Percentiles rank a stretch among this genome's conserved stretches.
Evolutionary conservation across 2,329 filamentous ascomycete species (phyloP).

Genomic region (Aureobasidium sp.): DNA sequence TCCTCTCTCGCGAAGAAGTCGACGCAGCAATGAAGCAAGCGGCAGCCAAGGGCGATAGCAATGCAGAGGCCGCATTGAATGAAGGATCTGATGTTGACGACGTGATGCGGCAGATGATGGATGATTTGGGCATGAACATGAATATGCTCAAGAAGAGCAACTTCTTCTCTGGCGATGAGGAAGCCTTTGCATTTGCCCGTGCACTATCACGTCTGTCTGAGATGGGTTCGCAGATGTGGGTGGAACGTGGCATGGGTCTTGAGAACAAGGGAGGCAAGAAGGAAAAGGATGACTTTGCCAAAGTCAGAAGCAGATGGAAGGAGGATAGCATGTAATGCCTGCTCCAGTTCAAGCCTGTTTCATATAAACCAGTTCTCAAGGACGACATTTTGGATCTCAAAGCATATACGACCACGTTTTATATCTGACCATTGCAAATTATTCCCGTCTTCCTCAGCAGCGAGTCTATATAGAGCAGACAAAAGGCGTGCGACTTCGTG

Average conservation of each 20-base stretch:
- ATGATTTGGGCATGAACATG: constrained; percentile 80
- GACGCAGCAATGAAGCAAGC: constrained; percentile 35
- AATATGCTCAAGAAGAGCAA: constrained; percentile 73
- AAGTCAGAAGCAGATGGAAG: constrained; percentile 57
- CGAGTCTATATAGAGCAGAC: not conserved
- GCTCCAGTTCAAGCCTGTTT: not conserved
- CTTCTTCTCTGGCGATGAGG: constrained; percentile 90
- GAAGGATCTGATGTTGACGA: constrained; percentile 48
- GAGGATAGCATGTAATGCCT: constrained; percentile 53
- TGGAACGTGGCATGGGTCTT: constrained; percentile 64
- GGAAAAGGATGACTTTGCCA: constrained; percentile 57
- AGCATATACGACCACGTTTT: not conserved
- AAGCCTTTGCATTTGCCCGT: constrained; percentile 89
- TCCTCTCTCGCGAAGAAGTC: constrained; percentile 40
- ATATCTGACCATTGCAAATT: not conserved
- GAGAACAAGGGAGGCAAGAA: constrained; percentile 56
- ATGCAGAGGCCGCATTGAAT: constrained; percentile 17
- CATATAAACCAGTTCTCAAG: not conserved
- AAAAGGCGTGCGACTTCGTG: not conserved
- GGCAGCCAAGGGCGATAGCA: constrained; percentile 19
- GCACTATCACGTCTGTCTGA: constrained; percentile 76
- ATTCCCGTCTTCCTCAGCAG: too few relatives aligned
- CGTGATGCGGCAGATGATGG: constrained; percentile 71
- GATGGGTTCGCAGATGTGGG: constrained; percentile 94
- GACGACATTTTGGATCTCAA: not conserved